Conservation (phyloP, 2,329 filamentous ascomycete genomes). For the Coniella lustricola region DNA sequence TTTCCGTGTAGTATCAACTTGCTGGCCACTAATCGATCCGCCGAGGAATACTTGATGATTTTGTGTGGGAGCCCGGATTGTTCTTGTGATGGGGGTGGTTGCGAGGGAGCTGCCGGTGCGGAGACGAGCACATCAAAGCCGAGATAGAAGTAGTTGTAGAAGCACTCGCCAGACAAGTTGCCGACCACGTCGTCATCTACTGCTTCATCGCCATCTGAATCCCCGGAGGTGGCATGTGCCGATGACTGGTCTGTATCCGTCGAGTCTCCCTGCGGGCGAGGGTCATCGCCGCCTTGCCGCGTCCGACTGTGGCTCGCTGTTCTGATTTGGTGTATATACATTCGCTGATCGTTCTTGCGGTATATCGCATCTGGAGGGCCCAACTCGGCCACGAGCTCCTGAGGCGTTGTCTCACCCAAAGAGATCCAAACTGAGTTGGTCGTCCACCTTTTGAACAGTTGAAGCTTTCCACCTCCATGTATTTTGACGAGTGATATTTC, state of each 20-base stretch:
- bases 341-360: slow-evolving; percentile 79
- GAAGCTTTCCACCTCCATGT: slow-evolving; percentile 69
- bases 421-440: slow-evolving; percentile 61
- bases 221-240: slow-evolving; percentile 62
- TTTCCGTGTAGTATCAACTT: slow-evolving; percentile 95
- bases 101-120: slow-evolving; percentile 58
- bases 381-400: slow-evolving; percentile 84
- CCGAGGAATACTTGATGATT: slow-evolving; percentile 33
- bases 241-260: slow-evolving; percentile 73
- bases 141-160: slow-evolving; percentile 96
- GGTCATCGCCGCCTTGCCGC: slow-evolving; percentile 37
- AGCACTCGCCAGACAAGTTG: slow-evolving; percentile 64
- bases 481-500: slow-evolving; percentile 78
- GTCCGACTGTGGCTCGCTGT: slow-evolving; percentile 44
- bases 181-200: slow-evolving; percentile 49
- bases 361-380: slow-evolving; percentile 93
- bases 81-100: slow-evolving; percentile 48
- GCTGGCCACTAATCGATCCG: slow-evolving; percentile 71
- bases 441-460: slow-evolving; percentile 67
- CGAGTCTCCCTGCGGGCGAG: slow-evolving; percentile 46
- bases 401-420: slow-evolving; percentile 81
- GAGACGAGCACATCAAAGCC: slow-evolving; percentile 94
- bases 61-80: slow-evolving; percentile 23
- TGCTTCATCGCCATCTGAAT: slow-evolving; percentile 55
- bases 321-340: slow-evolving; percentile 72